Percentiles rank a stretch among this genome's conserved stretches.
Conservation (phyloP, 2,329 filamentous ascomycete species). For the Fusarium sp. region DNA sequence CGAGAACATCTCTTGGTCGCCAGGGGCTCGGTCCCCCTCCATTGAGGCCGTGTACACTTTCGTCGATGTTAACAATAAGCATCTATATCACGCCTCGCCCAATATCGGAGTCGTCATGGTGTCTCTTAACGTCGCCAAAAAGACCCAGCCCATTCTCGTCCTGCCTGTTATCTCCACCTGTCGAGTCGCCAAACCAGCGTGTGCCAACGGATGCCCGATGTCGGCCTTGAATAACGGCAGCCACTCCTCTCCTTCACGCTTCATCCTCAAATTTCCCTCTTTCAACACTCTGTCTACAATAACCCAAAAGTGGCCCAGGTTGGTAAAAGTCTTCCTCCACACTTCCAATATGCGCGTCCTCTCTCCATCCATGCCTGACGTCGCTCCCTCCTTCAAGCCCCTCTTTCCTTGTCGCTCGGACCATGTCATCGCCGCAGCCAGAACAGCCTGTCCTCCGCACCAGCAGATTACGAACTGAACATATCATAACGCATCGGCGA, state of each 20-base stretch:
- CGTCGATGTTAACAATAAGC: not conserved
- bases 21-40: not conserved
- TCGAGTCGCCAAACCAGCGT: not conserved
- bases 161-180: not conserved
- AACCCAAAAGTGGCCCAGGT: not conserved
- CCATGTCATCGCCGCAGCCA: not conserved
- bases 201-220: not conserved
- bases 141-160: not conserved
- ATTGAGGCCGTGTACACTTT: not conserved
- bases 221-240: not conserved
- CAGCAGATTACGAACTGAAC: not conserved
- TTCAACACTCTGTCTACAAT: not conserved
- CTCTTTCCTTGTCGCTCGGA: not conserved
- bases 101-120: not conserved
- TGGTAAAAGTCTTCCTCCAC: not conserved
- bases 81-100: not conserved
- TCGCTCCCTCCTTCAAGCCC: not conserved
- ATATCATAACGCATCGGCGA: not conserved
- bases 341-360: not conserved
- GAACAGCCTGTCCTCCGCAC: not conserved
- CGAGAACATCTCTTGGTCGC: not conserved
- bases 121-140: not conserved
- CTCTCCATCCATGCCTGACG: not conserved
- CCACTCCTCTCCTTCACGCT: not conserved
- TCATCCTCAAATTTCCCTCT: not conserved